Base-by-base conservation (phyloP, 2,329 filamentous ascomycete species). In the Talaromyces sp. region DNA sequence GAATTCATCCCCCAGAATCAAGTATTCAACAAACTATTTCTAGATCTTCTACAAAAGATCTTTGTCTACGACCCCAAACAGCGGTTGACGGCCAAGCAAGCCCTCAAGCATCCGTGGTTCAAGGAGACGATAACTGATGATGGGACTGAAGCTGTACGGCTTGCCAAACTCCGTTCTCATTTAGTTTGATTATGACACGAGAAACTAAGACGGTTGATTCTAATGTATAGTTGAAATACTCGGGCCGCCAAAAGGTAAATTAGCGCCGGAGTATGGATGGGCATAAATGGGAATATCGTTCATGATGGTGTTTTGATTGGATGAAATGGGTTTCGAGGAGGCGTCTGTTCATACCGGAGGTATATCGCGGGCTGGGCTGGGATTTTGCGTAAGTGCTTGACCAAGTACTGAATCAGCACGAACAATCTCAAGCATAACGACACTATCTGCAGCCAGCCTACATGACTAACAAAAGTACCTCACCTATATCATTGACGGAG, bases 31-130 rank as follows among this genome's bases (percentile, higher is more conserved):
- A 80, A 82, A 64, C 80, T 85, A 60, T 88, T 89, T 75, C 82
- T 89, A 57, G 86, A 89, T 68, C 79, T 89, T 6, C 79, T 89
- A 5, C 80, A 83, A 66, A 83, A 81, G 69, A 89, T 89, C 71
- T 89, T 89, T 69, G 84, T 89, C 22, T 89, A 89, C 72, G 87
- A 89, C 67, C 87, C 87, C 7, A 87, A 87, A 73, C 83, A 84
- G 69, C 82, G 87, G 27, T 88, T 89, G 69, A 87, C 86, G 1
- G 87, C 87, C 67, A 86, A 88, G 68, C 81, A 89, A 71, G 87
- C 87, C 16, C 77, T 89, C 67, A 85, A 88, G 73, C 87, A 89
- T 72, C 84, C 85, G 0, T 89, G 87, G 87, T 89, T 89, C 77
- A 85, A 83, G 68, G 87, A 89, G 74, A 80, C 81, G 13, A 80